Percentiles rank a stretch among this genome's conserved stretches.
Evolutionary conservation across 176 grass and related monocot species (phyloP).

Genomic region (Triticum aestivum): DNA sequence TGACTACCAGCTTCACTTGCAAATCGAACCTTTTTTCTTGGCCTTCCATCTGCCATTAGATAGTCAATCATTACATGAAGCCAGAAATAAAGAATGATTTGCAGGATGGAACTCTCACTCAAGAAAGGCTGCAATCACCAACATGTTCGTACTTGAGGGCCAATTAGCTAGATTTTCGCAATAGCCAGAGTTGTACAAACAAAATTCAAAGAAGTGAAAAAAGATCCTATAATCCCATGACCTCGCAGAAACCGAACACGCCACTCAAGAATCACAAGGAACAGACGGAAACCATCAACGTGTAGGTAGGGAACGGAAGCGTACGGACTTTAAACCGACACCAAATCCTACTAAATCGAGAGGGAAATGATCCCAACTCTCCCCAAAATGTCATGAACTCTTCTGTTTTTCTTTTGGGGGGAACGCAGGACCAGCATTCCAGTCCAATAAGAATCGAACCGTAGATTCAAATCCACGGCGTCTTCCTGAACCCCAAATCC

Average conservation of each 20-base stretch:
- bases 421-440: background rate
- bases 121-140: slow-evolving; percentile 6
- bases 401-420: background rate
- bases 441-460: background rate
- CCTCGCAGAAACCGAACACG: background rate
- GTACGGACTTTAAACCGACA: background rate
- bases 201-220: background rate
- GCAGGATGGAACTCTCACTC: background rate
- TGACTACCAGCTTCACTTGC: slow-evolving; percentile 43
- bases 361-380: background rate
- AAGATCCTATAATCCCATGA: background rate
- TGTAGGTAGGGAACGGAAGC: background rate
- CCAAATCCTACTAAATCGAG: background rate
- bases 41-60: slow-evolving; percentile 51
- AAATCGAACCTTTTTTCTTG: slow-evolving; percentile 63
- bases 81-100: background rate
- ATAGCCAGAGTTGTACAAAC: background rate
- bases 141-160: background rate
- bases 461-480: background rate
- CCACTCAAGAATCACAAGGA: background rate
- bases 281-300: background rate
- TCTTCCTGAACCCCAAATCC: background rate
- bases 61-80: slow-evolving; percentile 27
- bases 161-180: background rate
- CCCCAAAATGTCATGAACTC: background rate